phyloP scores from a whole-genome alignment of 176 grass and related monocot species.

The Carex myosuroides region DNA sequence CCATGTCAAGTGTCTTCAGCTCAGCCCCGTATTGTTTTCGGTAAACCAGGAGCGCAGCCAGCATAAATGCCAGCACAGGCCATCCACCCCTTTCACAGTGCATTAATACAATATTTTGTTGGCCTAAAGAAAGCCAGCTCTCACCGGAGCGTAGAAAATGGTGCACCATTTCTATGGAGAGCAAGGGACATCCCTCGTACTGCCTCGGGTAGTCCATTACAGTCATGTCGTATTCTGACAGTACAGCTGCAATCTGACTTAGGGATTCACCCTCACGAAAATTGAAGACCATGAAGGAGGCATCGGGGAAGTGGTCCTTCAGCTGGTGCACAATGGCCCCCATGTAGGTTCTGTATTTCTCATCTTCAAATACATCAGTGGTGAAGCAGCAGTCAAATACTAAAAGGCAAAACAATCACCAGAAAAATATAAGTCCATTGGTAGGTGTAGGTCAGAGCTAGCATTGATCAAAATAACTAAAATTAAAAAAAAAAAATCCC shows the following conservation, averaged over 20 bases:
- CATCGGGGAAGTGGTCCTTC: slow-evolving; percentile 67
- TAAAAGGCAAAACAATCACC: slow-evolving; percentile 23
- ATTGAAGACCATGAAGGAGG: slow-evolving; percentile 97
- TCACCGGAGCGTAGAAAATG: slow-evolving; percentile 88
- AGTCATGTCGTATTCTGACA: slow-evolving; percentile 67
- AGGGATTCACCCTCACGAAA: slow-evolving; percentile 70
- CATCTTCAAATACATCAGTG: slow-evolving; percentile 74
- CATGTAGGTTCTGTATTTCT: slow-evolving; percentile 67
- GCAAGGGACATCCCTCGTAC: slow-evolving; percentile 80
- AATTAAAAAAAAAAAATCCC: not conserved
- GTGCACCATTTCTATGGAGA: slow-evolving; percentile 89
- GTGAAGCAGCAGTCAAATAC: slow-evolving; percentile 98
- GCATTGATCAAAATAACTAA: slow-evolving; percentile 21
- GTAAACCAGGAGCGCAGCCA: slow-evolving; percentile 79
- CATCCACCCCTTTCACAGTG: slow-evolving; percentile 91
- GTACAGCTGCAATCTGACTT: slow-evolving; percentile 56
- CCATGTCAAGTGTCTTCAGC: slow-evolving; percentile 87
- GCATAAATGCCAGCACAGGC: slow-evolving; percentile 92
- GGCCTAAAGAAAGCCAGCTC: slow-evolving; percentile 85
- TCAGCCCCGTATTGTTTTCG: slow-evolving; percentile 82
- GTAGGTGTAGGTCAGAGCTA: not conserved
- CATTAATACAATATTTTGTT: slow-evolving; percentile 88
- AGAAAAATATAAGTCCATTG: not conserved
- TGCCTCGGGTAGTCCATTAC: slow-evolving; percentile 97
- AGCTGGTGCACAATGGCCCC: slow-evolving; percentile 70